Percentiles rank a stretch among this genome's conserved stretches.
These are phyloP conservation scores for Plasmodium adleri DNA, from an alignment of 169 alveolate species.

Conservation along the genomic window DNA sequence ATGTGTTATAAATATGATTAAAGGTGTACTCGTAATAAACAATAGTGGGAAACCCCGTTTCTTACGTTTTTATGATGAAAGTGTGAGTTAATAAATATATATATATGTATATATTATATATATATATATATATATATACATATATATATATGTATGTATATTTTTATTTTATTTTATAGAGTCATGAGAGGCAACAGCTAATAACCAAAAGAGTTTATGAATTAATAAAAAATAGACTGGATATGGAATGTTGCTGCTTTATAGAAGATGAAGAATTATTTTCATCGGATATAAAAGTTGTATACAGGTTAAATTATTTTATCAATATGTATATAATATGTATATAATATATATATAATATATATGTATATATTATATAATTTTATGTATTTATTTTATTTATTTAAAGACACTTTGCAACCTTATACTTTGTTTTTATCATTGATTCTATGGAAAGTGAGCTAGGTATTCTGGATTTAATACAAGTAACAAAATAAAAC, in stretches of 20 bases:
- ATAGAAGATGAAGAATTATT: constrained; percentile 84
- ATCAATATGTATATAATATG: background rate
- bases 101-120: no score
- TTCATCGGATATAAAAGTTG: constrained; percentile 82
- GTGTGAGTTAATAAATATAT: constrained; percentile 26
- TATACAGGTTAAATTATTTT: constrained; percentile 80
- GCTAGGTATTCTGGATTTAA: constrained; percentile 90
- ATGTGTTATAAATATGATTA: constrained; percentile 81
- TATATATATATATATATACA: no score
- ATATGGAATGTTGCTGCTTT: constrained; percentile 87
- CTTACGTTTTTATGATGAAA: constrained; percentile 88
- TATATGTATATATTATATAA: background rate
- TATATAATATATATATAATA: background rate
- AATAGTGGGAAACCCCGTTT: constrained; percentile 89
- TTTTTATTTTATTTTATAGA: constrained; percentile 58
- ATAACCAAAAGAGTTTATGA: constrained; percentile 81
- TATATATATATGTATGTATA: no score
- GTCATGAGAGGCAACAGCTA: constrained; percentile 83
- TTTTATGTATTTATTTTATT: background rate
- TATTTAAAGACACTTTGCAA: constrained; percentile 88
- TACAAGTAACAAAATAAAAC: constrained; percentile 80
- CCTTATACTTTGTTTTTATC: constrained; percentile 90
- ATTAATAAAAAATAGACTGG: constrained; percentile 82
- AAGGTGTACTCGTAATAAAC: constrained; percentile 86
- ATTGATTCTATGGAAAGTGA: constrained; percentile 93